These are phyloP conservation scores for Leccinum ponderosum DNA, from an alignment of 1,284 basidiomycete genomes.

Conservation along the genomic window DNA sequence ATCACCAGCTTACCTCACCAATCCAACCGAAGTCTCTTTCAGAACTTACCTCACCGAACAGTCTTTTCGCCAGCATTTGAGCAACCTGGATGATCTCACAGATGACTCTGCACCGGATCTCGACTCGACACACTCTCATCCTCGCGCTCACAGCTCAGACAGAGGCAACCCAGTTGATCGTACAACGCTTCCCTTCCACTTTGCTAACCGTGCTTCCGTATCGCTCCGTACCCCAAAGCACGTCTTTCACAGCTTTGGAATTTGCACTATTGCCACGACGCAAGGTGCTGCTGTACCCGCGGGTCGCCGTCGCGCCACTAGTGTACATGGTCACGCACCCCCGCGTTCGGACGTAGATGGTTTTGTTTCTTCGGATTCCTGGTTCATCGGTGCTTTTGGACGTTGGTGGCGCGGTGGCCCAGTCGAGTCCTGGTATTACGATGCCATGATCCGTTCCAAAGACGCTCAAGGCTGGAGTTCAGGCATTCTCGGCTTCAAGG, in stretches of 20 bases:
- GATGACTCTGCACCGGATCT: constrained; percentile 46
- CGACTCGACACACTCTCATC: constrained; percentile 36
- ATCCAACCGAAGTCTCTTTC: constrained; percentile 91
- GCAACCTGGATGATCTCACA: constrained; percentile 73
- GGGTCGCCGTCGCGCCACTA: constrained; percentile 17
- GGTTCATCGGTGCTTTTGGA: constrained; percentile 88
- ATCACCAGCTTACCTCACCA: constrained; percentile 83
- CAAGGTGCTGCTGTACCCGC: constrained; percentile 30
- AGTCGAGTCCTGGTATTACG: constrained; percentile 69
- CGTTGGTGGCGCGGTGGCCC: constrained; percentile 83
- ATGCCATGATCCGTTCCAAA: constrained; percentile 60
- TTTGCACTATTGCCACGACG: constrained; percentile 78
- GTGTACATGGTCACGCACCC: constrained; percentile 26
- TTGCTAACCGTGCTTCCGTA: constrained; percentile 88
- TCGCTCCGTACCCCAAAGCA: constrained; percentile 94
- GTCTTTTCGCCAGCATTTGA: constrained; percentile 92
- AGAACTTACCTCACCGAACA: constrained; percentile 93
- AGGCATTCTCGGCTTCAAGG: constrained; percentile 69
- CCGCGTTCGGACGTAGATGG: constrained; percentile 37
- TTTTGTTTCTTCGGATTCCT: constrained; percentile 66
- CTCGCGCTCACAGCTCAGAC: constrained; percentile 33
- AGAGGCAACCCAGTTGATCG: constrained; percentile 23
- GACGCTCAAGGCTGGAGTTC: constrained; percentile 74
- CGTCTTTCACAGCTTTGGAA: constrained; percentile 78
- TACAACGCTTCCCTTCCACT: constrained; percentile 67